These are phyloP conservation scores for Tetradesmus lagerheimii DNA, from an alignment of 139 green algal genomes.

Conservation along the genomic window DNA sequence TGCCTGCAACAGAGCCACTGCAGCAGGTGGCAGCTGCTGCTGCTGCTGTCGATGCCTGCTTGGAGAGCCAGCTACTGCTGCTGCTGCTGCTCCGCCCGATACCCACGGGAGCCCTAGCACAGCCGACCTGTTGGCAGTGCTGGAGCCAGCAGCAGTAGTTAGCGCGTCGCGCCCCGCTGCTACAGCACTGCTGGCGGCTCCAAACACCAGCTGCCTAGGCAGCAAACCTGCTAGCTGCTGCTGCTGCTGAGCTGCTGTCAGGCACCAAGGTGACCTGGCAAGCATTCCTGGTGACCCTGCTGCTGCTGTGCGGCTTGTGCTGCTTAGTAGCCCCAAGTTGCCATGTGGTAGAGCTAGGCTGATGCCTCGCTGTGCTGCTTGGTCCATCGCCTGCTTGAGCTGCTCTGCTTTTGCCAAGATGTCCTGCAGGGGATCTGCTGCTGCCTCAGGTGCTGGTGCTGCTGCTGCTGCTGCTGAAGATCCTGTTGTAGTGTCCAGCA, in stretches of 20 bases:
- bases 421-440: constrained; percentile 37
- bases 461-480: not conserved
- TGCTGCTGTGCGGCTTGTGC: not conserved
- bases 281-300: not conserved
- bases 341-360: not conserved
- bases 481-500: not conserved
- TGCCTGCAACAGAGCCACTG: not conserved
- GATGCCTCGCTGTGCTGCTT: constrained; percentile 32
- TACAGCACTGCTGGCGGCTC: not conserved
- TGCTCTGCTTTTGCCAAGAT: constrained; percentile 46
- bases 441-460: constrained; percentile 27
- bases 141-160: not conserved
- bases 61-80: not conserved
- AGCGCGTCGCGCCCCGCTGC: not conserved
- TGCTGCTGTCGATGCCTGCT: not conserved
- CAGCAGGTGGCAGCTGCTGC: constrained; percentile 9
- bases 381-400: constrained; percentile 46
- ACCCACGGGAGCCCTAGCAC: not conserved
- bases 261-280: not conserved
- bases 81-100: not conserved
- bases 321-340: not conserved
- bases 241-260: not conserved
- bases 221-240: not conserved
- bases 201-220: not conserved
- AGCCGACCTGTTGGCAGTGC: not conserved